phyloP scores from a whole-genome alignment of 345 rosid species.

The Acer campestre region DNA sequence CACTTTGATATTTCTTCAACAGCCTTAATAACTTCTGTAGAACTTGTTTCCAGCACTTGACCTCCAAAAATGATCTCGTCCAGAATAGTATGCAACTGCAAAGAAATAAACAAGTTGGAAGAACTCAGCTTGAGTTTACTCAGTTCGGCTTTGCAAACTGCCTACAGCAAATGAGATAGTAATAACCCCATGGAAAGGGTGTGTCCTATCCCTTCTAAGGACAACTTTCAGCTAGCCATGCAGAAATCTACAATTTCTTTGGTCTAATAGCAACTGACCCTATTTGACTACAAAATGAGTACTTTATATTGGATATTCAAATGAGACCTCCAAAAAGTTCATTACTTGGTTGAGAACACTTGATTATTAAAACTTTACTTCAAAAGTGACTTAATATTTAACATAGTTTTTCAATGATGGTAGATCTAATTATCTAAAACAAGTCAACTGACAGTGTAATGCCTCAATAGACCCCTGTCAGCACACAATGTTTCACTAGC shows the following conservation, averaged over 20 bases:
- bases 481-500: background rate
- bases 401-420: background rate
- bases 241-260: background rate
- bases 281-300: background rate
- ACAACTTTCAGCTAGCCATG: background rate
- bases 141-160: background rate
- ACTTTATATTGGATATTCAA: background rate
- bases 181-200: background rate
- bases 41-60: conserved; percentile 91
- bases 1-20: conserved; percentile 90
- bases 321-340: background rate
- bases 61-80: conserved; percentile 94
- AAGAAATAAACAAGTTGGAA: background rate
- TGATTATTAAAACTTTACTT: background rate
- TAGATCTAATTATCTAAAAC: background rate
- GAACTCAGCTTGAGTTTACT: background rate
- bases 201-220: background rate
- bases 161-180: background rate
- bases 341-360: background rate
- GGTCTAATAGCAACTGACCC: background rate
- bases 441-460: background rate
- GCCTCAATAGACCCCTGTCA: background rate
- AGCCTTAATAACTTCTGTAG: conserved; percentile 74
- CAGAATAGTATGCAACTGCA: conserved; percentile 77
- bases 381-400: conserved; percentile 3